Evolutionary conservation across 177 flowering plant genomes (phyloP).

Genomic region (Vitis hybrid): DNA sequence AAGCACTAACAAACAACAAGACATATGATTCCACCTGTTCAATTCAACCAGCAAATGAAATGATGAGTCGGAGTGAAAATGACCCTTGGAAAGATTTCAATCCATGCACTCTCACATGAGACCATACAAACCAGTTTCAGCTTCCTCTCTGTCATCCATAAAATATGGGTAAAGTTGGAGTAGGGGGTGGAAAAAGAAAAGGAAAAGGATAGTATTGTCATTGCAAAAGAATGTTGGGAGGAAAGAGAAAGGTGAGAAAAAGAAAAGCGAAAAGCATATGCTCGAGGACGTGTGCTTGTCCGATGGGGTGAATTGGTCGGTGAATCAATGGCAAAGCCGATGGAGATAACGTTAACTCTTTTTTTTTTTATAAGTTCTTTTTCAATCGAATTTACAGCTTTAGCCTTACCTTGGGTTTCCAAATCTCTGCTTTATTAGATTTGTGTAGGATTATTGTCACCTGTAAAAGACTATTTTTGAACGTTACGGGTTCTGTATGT

Average conservation of each 20-base stretch:
- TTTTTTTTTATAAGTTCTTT: not conserved
- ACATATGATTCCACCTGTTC: too few species aligned
- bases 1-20: too few species aligned
- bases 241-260: slow-evolving; percentile 2
- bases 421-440: too few species aligned
- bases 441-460: too few species aligned
- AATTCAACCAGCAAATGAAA: too few species aligned
- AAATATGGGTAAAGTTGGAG: not conserved
- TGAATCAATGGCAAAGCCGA: not conserved
- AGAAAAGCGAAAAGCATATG: slow-evolving; percentile 13
- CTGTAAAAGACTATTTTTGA: too few species aligned
- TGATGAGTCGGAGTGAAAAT: too few species aligned
- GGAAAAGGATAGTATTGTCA: slow-evolving; percentile 10
- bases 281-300: slow-evolving; percentile 18
- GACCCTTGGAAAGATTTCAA: too few species aligned
- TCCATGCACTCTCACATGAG: too few species aligned
- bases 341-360: not conserved
- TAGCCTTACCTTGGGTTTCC: not conserved
- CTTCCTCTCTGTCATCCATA: too few species aligned
- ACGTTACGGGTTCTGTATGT: not conserved
- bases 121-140: too few species aligned
- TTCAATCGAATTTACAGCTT: not conserved
- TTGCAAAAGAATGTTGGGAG: not conserved
- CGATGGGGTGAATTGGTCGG: not conserved
- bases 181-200: not conserved